Base-by-base conservation (phyloP, 805 yeast species). In the Komagataella ulmi region DNA sequence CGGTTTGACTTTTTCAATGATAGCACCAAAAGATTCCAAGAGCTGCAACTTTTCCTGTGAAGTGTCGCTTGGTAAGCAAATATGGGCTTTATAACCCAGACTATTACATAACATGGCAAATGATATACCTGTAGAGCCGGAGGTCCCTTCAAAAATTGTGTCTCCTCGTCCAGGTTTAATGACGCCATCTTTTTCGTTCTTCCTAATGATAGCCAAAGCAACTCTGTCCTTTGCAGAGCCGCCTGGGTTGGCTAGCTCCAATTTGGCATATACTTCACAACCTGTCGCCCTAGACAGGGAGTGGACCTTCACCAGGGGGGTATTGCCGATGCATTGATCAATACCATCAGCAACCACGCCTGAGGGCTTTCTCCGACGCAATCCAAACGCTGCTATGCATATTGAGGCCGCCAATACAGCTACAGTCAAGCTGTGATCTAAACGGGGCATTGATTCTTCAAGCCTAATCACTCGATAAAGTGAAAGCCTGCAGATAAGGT, bases 211-310 rank as follows among this genome's bases (percentile, higher is more conserved):
- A 3, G 93, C 88, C 18, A 86, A 68, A 0, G 98, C 98, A 17
- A 93, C 96, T 47, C 99, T 71, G 63, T 91, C 99, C 58, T 91
- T 91, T 3, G 98, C 96, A 50, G 95, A 85, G 0, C 98, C 98
- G 1, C 91, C 99, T 0, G 98, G 97, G 60, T 91, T 93, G 55
- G 74, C 65, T 51, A 88, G 69, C 64, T 91, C 99, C 54, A 90
- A 63, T 61, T 91, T 91, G 44, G 96, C 98, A 63, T 80, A 87
- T 3, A 91, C 79, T 46, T 85, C 82, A 61, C 91, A 83, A 0
- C 95, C 95, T 0, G 96, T 88, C 10, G 74, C 65, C 12, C 71
- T 65, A 1, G 93, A 81, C 10, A 91, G 71, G 0, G 95, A 83
- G 56, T 77, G 75, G 48, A 91, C 75, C 55, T 77, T 76, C 17